phyloP scores from a whole-genome alignment of 208 protist genomes.

The Crithidia fasciculata region DNA sequence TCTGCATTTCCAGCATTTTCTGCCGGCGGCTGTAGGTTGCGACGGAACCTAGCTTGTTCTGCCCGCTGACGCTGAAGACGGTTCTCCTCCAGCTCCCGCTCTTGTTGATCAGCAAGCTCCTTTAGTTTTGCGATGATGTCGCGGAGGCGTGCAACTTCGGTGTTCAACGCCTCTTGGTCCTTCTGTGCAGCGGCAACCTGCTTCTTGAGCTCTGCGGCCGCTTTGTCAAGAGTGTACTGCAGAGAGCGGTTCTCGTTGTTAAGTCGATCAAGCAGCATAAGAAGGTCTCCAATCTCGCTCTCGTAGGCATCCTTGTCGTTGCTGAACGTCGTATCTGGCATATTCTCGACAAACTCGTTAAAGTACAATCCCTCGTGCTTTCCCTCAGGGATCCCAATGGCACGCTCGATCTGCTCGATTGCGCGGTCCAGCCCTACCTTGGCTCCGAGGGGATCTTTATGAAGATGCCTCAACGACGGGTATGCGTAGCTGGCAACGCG shows the following conservation, averaged over 20 bases:
- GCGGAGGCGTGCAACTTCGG: slow-evolving; percentile 46
- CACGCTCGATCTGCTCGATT: slow-evolving; percentile 44
- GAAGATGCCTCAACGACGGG: slow-evolving; percentile 40
- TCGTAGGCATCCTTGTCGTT: slow-evolving; percentile 68
- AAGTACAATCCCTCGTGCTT: slow-evolving; percentile 55
- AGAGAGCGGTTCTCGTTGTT: slow-evolving; percentile 63
- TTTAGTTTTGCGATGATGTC: slow-evolving; percentile 56
- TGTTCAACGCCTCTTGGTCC: slow-evolving; percentile 40
- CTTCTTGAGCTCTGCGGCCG: slow-evolving; percentile 45
- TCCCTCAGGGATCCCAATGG: slow-evolving; percentile 31
- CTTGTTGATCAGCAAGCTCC: slow-evolving; percentile 44
- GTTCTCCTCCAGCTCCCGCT: slow-evolving; percentile 39
- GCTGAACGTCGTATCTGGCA: slow-evolving; percentile 32
- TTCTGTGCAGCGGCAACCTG: slow-evolving; percentile 48
- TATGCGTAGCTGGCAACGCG: slow-evolving; percentile 38
- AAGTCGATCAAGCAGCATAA: slow-evolving; percentile 56
- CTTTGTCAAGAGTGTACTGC: slow-evolving; percentile 54
- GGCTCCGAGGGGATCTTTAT: slow-evolving; percentile 18
- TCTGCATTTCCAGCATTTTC: slow-evolving; percentile 1
- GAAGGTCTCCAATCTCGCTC: slow-evolving; percentile 66
- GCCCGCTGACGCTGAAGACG: slow-evolving; percentile 33
- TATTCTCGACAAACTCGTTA: slow-evolving; percentile 51
- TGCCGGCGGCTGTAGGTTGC: slow-evolving; percentile 16
- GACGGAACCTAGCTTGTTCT: slow-evolving; percentile 38
- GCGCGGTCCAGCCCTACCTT: slow-evolving; percentile 59